Evolutionary conservation across 805 yeast genomes (phyloP).

Genomic region (Deakozyma indianensis): DNA sequence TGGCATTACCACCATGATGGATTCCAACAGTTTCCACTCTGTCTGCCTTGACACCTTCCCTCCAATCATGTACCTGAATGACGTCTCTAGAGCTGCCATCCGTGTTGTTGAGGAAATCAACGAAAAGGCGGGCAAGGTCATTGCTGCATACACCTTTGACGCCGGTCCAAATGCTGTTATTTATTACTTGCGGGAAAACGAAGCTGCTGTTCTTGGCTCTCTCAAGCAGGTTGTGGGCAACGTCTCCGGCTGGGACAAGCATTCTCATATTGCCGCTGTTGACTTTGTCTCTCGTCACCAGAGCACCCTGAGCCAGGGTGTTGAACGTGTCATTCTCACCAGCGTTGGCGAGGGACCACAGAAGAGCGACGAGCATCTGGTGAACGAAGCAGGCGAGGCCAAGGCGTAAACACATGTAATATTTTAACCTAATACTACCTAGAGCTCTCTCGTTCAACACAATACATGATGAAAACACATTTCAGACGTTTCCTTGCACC

Average conservation of each 20-base stretch:
- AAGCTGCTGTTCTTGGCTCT: slow-evolving; percentile 55
- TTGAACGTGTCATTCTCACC: slow-evolving; percentile 73
- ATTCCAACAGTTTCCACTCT: slow-evolving; percentile 95
- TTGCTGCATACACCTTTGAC: slow-evolving; percentile 95
- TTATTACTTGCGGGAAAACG: slow-evolving; percentile 70
- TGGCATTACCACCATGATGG: slow-evolving; percentile 88
- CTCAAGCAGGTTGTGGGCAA: slow-evolving; percentile 43
- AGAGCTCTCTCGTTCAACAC: no score
- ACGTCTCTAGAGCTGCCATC: slow-evolving; percentile 72
- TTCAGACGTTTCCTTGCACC: no score
- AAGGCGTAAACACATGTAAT: neutral
- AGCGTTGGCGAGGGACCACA: slow-evolving; percentile 81
- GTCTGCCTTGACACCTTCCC: slow-evolving; percentile 94
- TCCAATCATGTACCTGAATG: slow-evolving; percentile 89
- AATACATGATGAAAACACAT: no score
- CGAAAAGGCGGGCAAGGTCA: slow-evolving; percentile 38
- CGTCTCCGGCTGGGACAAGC: slow-evolving; percentile 56
- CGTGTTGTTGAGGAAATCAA: slow-evolving; percentile 70
- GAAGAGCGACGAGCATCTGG: slow-evolving; percentile 24
- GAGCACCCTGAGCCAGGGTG: slow-evolving; percentile 47
- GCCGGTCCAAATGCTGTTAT: slow-evolving; percentile 99
- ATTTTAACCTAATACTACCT: neutral
- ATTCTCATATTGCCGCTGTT: slow-evolving; percentile 17
- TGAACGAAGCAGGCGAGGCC: neutral
- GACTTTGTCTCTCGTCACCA: slow-evolving; percentile 25